Evolutionary conservation across 2,329 filamentous ascomycete genomes (phyloP).

Genomic region (Aureobasidium musti): DNA sequence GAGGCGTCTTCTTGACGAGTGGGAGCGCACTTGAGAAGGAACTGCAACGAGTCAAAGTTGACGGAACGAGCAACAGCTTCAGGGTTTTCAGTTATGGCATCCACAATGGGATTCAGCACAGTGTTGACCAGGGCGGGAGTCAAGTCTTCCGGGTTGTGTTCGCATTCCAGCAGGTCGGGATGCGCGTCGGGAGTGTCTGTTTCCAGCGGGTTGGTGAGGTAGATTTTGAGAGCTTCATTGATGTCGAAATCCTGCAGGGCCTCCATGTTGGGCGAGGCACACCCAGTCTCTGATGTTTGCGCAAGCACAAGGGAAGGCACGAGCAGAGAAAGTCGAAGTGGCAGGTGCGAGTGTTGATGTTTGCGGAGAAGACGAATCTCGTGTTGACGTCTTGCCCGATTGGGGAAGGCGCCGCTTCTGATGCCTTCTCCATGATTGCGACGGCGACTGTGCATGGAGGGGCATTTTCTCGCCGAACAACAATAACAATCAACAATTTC

Average conservation of each 20-base stretch:
- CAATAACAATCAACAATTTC: constrained; percentile 13
- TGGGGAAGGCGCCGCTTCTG: constrained; percentile 1
- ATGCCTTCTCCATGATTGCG: background rate
- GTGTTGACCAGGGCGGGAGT: constrained; percentile 77
- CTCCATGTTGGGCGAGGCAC: constrained; percentile 28
- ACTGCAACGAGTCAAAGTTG: constrained; percentile 90
- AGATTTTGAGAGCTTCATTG: constrained; percentile 93
- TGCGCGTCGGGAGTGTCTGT: constrained; percentile 87
- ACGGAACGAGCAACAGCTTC: constrained; percentile 78
- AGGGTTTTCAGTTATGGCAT: constrained; percentile 87
- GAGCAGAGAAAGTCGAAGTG: background rate
- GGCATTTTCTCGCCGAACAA: constrained; percentile 5
- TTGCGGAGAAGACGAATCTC: constrained; percentile 21
- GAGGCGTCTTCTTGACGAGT: constrained; percentile 44
- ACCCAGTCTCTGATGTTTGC: background rate
- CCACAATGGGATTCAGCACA: constrained; percentile 87
- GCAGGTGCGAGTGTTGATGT: background rate
- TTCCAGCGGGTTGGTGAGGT: constrained; percentile 85
- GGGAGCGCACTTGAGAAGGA: constrained; percentile 85
- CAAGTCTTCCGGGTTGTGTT: constrained; percentile 83
- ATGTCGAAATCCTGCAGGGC: constrained; percentile 72
- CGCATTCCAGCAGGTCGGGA: constrained; percentile 80
- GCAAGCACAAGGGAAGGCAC: background rate
- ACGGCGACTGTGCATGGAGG: background rate
- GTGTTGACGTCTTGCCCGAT: constrained; percentile 28